Evolutionary conservation across 1,284 basidiomycete species (phyloP).

Genomic region (Sanghuangporus baumii): DNA sequence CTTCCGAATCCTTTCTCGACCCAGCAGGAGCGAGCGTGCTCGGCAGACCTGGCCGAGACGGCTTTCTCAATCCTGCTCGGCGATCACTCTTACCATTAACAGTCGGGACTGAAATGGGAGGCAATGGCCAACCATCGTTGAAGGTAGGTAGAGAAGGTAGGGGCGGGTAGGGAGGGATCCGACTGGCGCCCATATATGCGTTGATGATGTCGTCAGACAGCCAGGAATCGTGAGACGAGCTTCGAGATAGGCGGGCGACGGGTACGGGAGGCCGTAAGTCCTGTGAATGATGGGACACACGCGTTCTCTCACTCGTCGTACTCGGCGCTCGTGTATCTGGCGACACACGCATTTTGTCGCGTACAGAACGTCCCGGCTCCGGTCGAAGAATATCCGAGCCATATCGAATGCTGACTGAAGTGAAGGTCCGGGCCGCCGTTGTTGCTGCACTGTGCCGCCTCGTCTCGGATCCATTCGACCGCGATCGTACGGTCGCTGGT

Average conservation of each 20-base stretch:
- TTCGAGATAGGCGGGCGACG: too few relatives aligned
- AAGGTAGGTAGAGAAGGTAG: background rate
- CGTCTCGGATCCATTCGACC: background rate
- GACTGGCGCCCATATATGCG: background rate
- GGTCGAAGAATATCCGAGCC: slow-evolving; percentile 30
- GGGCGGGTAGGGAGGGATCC: background rate
- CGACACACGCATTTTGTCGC: slow-evolving; percentile 20
- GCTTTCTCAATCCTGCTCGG: background rate
- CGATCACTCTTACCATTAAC: background rate
- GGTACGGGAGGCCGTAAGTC: too few relatives aligned
- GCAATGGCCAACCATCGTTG: slow-evolving; percentile 2
- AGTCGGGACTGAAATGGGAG: background rate
- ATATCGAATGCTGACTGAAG: slow-evolving; percentile 19
- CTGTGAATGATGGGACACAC: background rate
- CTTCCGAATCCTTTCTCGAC: background rate
- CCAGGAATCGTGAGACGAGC: background rate
- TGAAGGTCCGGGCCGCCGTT: background rate
- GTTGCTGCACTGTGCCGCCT: background rate
- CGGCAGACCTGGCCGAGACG: background rate
- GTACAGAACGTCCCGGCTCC: slow-evolving; percentile 17
- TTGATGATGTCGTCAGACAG: slow-evolving; percentile 1
- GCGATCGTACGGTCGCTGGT: background rate
- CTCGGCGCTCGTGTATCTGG: slow-evolving; percentile 8
- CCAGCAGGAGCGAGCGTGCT: background rate
- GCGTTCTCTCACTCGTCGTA: background rate